A percentile compares a stretch with the other conserved stretches of the same genome.
Evolutionary conservation across 129 eudicot genomes (phyloP).

Genomic region (Flaveria linearis): DNA sequence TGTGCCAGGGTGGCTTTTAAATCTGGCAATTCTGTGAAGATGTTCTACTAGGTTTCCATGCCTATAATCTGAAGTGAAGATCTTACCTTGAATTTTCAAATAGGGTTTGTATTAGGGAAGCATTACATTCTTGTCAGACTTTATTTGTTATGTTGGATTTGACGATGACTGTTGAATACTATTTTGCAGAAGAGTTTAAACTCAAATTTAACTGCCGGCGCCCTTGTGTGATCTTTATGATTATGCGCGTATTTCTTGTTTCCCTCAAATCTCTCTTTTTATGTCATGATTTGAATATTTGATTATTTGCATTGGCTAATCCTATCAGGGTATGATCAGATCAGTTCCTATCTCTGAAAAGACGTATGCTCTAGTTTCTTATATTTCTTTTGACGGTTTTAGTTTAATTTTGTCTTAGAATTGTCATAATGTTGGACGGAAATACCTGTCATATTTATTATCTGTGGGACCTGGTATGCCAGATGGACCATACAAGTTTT

Average conservation of each 20-base stretch:
- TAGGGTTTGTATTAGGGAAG: constrained; percentile 27
- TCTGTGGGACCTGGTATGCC: neutral
- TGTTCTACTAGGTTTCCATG: constrained; percentile 11
- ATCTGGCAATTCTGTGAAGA: constrained; percentile 20
- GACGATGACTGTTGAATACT: constrained; percentile 27
- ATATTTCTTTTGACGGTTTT: neutral
- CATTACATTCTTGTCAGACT: constrained; percentile 15
- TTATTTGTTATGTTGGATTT: constrained; percentile 28
- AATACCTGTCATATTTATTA: neutral
- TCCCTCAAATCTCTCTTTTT: neutral
- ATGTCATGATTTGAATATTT: constrained; percentile 13
- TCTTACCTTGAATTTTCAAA: constrained; percentile 13
- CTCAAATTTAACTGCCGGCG: constrained; percentile 19
- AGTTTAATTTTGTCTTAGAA: neutral
- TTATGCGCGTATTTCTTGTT: constrained; percentile 24
- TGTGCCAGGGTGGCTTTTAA: constrained; percentile 26
- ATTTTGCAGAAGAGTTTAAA: constrained; percentile 30
- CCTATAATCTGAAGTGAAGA: constrained; percentile 18
- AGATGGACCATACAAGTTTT: neutral
- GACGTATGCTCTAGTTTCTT: neutral
- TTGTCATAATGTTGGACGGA: neutral
- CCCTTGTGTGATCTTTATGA: constrained; percentile 24
- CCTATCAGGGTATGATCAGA: constrained; percentile 1
- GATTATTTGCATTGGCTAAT: constrained; percentile 23
- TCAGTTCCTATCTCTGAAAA: constrained; percentile 1